A percentile compares a stretch with the other conserved stretches of the same genome.
Evolutionary conservation across 106 monocot genomes (phyloP).

Genomic region (Platanthera zijinensis): DNA sequence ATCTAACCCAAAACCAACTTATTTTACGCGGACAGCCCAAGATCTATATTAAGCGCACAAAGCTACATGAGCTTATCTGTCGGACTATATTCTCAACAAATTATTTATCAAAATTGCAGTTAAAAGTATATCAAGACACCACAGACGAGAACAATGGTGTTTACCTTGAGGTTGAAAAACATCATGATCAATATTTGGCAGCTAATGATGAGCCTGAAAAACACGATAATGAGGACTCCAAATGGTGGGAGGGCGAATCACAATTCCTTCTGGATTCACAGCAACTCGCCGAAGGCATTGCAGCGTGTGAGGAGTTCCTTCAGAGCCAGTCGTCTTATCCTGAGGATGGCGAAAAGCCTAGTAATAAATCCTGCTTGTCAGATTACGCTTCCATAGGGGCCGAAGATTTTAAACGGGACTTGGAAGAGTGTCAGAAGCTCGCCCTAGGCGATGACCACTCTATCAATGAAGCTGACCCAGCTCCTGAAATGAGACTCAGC

Average conservation of each 20-base stretch:
- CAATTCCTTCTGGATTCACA: conserved; percentile 87
- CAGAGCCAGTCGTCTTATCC: conserved; percentile 80
- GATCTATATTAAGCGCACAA: no score
- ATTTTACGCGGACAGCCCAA: no score
- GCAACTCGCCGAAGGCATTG: conserved; percentile 86
- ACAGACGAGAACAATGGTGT: conserved; percentile 5
- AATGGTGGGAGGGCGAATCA: conserved; percentile 90
- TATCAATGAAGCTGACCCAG: conserved; percentile 38
- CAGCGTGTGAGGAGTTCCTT: conserved; percentile 86
- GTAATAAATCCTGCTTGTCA: conserved; percentile 35
- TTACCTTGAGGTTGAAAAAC: background rate
- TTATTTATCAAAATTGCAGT: conserved; percentile 15
- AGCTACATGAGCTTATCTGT: no score
- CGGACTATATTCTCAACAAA: no score
- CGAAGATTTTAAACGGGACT: conserved; percentile 63
- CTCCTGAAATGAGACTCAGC: conserved; percentile 67
- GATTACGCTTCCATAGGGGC: conserved; percentile 63
- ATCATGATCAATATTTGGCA: background rate
- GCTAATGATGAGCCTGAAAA: conserved; percentile 11
- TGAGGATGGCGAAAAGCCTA: conserved; percentile 25
- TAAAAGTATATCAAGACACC: background rate
- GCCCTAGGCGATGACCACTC: conserved; percentile 14
- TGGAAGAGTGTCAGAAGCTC: conserved; percentile 69
- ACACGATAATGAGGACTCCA: conserved; percentile 37
- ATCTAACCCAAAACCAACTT: no score